Evolutionary conservation across 2,329 filamentous ascomycete genomes (phyloP), one percentile per base, ranked within the genome.

Genomic region (Ascomycota sp.): DNA sequence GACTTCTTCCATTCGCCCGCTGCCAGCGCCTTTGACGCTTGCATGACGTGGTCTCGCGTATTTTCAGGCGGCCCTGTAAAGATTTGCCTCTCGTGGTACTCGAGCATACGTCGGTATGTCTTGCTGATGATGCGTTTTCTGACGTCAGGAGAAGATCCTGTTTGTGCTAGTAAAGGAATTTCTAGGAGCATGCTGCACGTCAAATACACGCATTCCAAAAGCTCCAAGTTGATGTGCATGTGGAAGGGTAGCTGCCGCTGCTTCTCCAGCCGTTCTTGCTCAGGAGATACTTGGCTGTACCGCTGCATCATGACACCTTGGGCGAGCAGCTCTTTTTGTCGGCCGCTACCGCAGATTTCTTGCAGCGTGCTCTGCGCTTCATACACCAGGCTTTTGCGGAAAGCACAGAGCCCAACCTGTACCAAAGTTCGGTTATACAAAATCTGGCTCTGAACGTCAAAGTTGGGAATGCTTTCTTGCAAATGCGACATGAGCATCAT

Each of bases 401-500:
- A 98, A 30, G 89, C 91, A 52, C 91, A 98, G 37, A 98, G 79
- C 46, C 89, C 91, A 39, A 98, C 86, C 58, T 98, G 89, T 30
- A 95, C 91, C 27, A 98, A 69, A 2, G 89, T 93, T 44, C 89
- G 75, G 70, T 98, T 98, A 74, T 91, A 98, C 37, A 98, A 75
- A 40, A 98, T 98, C 59, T 98, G 89, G 36, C 82, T 92, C 61
- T 76, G 82, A 45, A 98, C 79, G 50, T 98, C 89, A 51, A 98
- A 98, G 59, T 80, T 91, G 60, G 72, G 70, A 54, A 98, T 98
- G 36, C 80, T 92, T 64, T 98, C 89, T 53, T 93, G 86, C 52
- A 98, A 64, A 62, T 98, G 89, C 12, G 89, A 98, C 83, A 98
- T 98, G 56, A 98, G 72, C 76, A 95, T 92, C 78, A 98, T 86